Percentiles rank a stretch among this genome's conserved stretches.
phyloP scores from a whole-genome alignment of 306 rosid genomes.

The Cucurbita argyrosperma region DNA sequence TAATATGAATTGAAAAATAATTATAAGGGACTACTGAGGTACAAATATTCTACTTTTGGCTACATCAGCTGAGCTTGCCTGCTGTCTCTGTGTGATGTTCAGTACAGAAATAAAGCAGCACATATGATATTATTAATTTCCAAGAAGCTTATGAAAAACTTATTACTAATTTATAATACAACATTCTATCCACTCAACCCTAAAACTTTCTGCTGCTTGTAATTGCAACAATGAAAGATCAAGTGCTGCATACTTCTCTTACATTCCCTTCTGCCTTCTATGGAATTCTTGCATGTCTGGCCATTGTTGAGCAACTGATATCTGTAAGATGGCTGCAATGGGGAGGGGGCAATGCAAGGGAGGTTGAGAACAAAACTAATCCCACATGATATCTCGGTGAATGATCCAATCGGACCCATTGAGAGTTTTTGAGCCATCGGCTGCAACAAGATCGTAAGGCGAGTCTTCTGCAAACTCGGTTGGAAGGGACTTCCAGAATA shows the following conservation, averaged over 20 bases:
- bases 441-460: slow-evolving; percentile 68
- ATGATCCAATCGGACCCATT: slow-evolving; percentile 78
- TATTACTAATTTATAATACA: background rate
- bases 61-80: background rate
- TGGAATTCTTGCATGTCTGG: background rate
- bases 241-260: background rate
- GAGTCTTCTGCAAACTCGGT: slow-evolving; percentile 82
- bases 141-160: background rate
- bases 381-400: slow-evolving; percentile 60
- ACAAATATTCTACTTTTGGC: background rate
- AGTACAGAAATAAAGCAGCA: background rate
- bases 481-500: slow-evolving; percentile 71
- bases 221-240: background rate
- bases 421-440: slow-evolving; percentile 57
- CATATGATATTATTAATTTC: background rate
- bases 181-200: background rate
- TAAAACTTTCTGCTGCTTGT: background rate
- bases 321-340: background rate
- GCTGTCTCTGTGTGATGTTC: background rate
- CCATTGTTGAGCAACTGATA: background rate
- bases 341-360: background rate
- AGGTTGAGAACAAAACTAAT: slow-evolving; percentile 21
- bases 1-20: no score
- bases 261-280: background rate
- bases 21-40: background rate